Evolutionary conservation across 768 basidiomycete genomes (phyloP), one percentile per base, ranked within the genome.

Genomic region (Calocybe indica): DNA sequence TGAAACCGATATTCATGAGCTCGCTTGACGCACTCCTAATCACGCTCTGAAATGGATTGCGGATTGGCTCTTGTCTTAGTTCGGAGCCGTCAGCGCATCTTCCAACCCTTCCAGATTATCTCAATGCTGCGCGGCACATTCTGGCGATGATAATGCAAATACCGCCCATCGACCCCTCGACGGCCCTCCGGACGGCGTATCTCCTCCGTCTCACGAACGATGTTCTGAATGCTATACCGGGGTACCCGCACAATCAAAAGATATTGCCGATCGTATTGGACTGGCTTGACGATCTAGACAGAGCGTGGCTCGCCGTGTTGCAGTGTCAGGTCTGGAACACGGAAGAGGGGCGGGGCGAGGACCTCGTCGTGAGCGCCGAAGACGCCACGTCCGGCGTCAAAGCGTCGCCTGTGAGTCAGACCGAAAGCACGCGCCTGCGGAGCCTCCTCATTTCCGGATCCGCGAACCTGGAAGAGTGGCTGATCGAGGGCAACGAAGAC

Each of bases 141-240:
- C 65, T 90, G 8, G 70, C 75, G 0, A 58, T 91, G 40, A 72
- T 88, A 37, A 68, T 89, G 13, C 86, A 82, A 57, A 85, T 89
- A 42, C 88, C 87, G 0, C 87, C 88, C 9, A 61, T 85, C 11
- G 79, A 81, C 50, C 82, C 85, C 0, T 88, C 87, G 2, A 78
- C 82, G 4, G 67, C 79, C 10, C 70, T 90, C 4, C 79, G 88
- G 7, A 80, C 72, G 6, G 71, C 80, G 2, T 79, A 80, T 50
- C 70, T 90, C n/a, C 78, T 91, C 15, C 82, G 80, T 28, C 68
- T 89, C 6, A 89, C 85, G 3, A 78, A 79, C 45, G 87, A 89
- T 41, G 70, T 79, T 12, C 65, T 90, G 53, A 65, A 62, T 49
- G 72, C 78, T 7, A 74, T 88, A 7, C 66, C 76, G 5, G 84